These are phyloP conservation scores for Chenopodium quinoa DNA, from an alignment of 148 eudicot species.

Conservation along the genomic window DNA sequence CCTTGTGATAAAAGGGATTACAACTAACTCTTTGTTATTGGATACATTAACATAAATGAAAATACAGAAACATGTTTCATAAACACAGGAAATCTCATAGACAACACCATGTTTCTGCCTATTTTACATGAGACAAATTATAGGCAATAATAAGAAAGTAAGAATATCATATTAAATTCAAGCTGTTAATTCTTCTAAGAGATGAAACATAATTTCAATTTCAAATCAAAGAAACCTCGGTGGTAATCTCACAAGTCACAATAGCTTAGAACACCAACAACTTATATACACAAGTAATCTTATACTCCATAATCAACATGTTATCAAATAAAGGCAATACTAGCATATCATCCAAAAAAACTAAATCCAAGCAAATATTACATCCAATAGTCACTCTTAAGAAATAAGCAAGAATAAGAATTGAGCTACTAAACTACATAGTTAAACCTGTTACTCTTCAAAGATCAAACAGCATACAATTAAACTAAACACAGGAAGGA, in stretches of 20 bases:
- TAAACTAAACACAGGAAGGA: background rate
- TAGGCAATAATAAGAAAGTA: background rate
- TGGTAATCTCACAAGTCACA: background rate
- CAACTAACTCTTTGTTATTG: background rate
- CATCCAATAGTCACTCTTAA: background rate
- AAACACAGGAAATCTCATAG: background rate
- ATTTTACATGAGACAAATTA: background rate
- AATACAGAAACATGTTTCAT: background rate
- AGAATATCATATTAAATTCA: background rate
- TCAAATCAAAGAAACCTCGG: background rate
- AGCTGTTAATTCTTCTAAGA: background rate
- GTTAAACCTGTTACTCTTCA: background rate
- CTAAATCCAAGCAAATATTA: background rate
- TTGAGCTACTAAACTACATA: background rate
- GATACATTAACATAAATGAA: background rate
- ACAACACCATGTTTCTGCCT: background rate
- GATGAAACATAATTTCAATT: background rate
- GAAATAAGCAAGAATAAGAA: background rate
- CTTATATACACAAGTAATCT: background rate
- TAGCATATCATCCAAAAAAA: background rate
- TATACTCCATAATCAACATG: background rate
- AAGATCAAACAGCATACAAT: background rate
- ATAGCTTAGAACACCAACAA: slow-evolving; percentile 5
- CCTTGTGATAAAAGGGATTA: background rate
- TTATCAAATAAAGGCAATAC: background rate